Conservation (phyloP, 2,329 filamentous ascomycete genomes). For the Aspergillus niger region DNA sequence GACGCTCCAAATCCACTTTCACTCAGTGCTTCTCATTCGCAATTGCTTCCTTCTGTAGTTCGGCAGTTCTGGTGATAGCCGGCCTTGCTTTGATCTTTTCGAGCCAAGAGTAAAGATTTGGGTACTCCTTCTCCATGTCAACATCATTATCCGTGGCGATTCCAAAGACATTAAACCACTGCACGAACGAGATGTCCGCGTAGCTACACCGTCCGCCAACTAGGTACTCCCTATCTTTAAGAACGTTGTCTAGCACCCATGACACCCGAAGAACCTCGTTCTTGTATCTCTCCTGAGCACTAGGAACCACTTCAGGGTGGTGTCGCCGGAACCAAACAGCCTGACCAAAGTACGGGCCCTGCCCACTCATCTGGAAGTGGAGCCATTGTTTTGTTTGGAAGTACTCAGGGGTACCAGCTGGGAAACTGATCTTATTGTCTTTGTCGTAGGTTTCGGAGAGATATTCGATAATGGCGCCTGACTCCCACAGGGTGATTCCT, state of each 20-base stretch:
- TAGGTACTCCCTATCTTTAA: slow-evolving; percentile 42
- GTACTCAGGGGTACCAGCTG: slow-evolving; percentile 34
- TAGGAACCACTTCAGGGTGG: slow-evolving; percentile 47
- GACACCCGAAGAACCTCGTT: slow-evolving; percentile 49
- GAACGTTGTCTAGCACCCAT: slow-evolving; percentile 46
- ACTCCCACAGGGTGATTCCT: slow-evolving; percentile 47
- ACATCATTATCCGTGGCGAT: slow-evolving; percentile 15
- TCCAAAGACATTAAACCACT: slow-evolving; percentile 35
- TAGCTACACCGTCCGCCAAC: slow-evolving; percentile 48
- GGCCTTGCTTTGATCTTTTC: slow-evolving; percentile 30
- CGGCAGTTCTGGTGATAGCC: slow-evolving; percentile 26
- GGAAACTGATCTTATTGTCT: slow-evolving; percentile 41
- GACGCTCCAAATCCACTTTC: neutral
- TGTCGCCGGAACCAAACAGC: slow-evolving; percentile 46
- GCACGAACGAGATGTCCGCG: slow-evolving; percentile 46
- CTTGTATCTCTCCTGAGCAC: slow-evolving; percentile 48
- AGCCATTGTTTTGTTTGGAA: slow-evolving; percentile 49
- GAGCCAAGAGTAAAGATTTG: slow-evolving; percentile 34
- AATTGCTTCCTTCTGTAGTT: slow-evolving; percentile 18
- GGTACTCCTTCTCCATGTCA: slow-evolving; percentile 35
- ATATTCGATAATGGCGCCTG: slow-evolving; percentile 49
- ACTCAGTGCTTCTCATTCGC: neutral
- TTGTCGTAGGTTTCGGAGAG: slow-evolving; percentile 50
- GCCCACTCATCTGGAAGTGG: slow-evolving; percentile 49
- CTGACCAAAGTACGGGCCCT: slow-evolving; percentile 55